phyloP scores from a whole-genome alignment of 306 rosid genomes.

The Prunus mongolica region DNA sequence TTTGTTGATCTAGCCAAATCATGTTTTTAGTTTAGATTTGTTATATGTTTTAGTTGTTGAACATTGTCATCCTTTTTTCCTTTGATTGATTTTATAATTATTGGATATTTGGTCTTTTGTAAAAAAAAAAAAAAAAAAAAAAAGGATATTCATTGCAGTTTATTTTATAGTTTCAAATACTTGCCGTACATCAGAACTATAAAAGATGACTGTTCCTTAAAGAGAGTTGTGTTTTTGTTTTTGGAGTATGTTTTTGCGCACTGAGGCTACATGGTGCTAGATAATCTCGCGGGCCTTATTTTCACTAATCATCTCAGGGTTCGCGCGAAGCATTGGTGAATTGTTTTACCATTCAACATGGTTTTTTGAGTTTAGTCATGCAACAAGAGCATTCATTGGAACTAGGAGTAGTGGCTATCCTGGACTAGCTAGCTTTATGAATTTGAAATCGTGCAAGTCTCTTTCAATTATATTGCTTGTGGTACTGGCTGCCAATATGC shows the following conservation, averaged over 20 bases:
- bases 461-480: not conserved
- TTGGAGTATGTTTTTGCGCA: not conserved
- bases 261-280: not conserved
- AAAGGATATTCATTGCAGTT: not conserved
- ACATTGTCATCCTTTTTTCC: not conserved
- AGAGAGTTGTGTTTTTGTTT: not conserved
- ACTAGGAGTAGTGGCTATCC: not conserved
- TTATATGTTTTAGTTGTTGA: not conserved
- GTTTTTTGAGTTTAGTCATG: not conserved
- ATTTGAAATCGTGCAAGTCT: not conserved
- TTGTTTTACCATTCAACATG: not conserved
- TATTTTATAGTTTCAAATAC: not conserved
- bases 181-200: not conserved
- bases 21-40: not conserved
- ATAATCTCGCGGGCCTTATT: not conserved
- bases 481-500: not conserved
- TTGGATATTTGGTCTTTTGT: not conserved
- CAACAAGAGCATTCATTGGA: not conserved
- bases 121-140: too few relatives aligned
- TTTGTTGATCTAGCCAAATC: conserved; percentile 2
- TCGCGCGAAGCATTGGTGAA: not conserved
- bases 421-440: not conserved
- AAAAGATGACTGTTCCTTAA: not conserved
- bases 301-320: not conserved
- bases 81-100: not conserved